Base-by-base conservation (phyloP, 345 rosid species). In the Gynandropsis gynandra region DNA sequence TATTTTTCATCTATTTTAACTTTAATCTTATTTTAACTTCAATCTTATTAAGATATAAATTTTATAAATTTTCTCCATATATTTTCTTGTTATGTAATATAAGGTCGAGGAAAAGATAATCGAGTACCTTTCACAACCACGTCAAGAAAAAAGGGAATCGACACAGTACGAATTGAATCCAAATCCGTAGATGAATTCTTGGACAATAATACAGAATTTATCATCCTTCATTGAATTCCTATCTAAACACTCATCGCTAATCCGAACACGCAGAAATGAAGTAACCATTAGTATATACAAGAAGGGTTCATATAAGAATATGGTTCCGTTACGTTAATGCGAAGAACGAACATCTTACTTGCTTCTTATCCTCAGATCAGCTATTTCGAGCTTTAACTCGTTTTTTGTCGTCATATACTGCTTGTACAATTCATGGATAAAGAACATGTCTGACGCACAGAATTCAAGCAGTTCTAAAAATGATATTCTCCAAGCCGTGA, bases 121-220 rank as follows among this genome's bases (percentile, higher is more conserved):
- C n/a, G n/a, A n/a, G 27, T 16, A 79, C 89, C 96, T 84, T 76
- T 80, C 31, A 87, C 50, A 40, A 80, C 74, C 57, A 78, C 61
- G 42, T 64, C 60, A 18, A 87, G 79, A 60, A 87, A 80, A 54
- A 70, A 80, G 1, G 94, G 96, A 49, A 87, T 76, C 56, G 80
- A 51, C 7, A 58, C 7, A 37, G 46, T 67, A 52, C 54, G 79
- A 51, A 87, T 66, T 20, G 59, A 52, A 21, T 66, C 76, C 60
- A 81, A 58, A 18, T 61, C 48, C 33, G 59, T 39, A 31, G 63
- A 65, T 10, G 68, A 64, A 16, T 50, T 54, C 58, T 53, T 75
- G 17, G 73, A 60, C 39, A 59, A 72, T 70, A 45, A 87, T 66
- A 73, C 94, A 87, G 47, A 71, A 56, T 31, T 65, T 54, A 54